Percentiles rank a stretch among this genome's conserved stretches.
These are phyloP conservation scores for Yamadazyma buinensis DNA, from an alignment of 1,139 yeast genomes.

Conservation along the genomic window DNA sequence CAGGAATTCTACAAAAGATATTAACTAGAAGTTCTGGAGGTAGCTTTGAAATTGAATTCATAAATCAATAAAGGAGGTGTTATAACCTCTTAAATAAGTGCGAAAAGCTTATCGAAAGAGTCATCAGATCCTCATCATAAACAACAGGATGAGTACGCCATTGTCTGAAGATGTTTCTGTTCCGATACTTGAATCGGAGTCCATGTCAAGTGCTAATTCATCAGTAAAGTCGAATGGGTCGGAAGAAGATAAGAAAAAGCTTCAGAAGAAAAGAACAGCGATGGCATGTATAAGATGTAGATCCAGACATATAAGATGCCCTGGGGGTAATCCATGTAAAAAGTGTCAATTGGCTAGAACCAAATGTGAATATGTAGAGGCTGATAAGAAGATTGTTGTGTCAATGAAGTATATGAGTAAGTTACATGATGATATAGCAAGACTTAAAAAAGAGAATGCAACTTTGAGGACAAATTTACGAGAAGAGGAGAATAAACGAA, in stretches of 20 bases:
- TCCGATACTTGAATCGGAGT: too few relatives aligned
- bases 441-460: conserved; percentile 52
- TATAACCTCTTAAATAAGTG: too few relatives aligned
- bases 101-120: too few relatives aligned
- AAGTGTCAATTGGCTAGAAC: conserved; percentile 59
- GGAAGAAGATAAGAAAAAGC: conserved; percentile 1
- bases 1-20: conserved; percentile 11
- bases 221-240: neutral
- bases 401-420: conserved; percentile 69
- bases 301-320: conserved; percentile 73
- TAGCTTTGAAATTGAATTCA: neutral
- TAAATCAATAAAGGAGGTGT: too few relatives aligned
- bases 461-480: conserved; percentile 45
- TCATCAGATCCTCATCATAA: too few relatives aligned
- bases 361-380: conserved; percentile 72
- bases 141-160: too few relatives aligned
- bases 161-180: too few relatives aligned
- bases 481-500: conserved; percentile 21
- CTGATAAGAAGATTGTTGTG: conserved; percentile 73
- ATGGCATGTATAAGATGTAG: conserved; percentile 68
- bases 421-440: conserved; percentile 63
- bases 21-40: conserved; percentile 12
- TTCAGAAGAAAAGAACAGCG: conserved; percentile 26
- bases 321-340: conserved; percentile 75
- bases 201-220: too few relatives aligned